Evolutionary conservation across 805 yeast species (phyloP), one percentile per base, ranked within the genome.

Genomic region (Candida hispaniensis): DNA sequence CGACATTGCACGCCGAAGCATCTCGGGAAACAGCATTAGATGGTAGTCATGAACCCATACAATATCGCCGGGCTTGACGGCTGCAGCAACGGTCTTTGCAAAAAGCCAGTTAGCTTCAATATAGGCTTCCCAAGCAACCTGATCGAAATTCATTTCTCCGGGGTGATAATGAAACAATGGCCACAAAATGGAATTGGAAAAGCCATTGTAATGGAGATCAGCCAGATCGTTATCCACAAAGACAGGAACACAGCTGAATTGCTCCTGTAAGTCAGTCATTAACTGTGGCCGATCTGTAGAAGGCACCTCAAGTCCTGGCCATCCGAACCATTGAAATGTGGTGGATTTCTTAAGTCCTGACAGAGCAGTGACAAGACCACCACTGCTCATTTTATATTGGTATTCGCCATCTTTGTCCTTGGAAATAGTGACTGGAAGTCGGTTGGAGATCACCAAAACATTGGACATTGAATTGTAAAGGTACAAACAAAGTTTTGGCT

Each of bases 21-120:
- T 72, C 43, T 79, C 80, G 0, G 99, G 99, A 33, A 91, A 66
- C 14, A 91, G 60, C 99, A 91, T 91, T 50, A 91, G 65, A 58
- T 91, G 98, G 58, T 91, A 91, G 58, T 91, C 99, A 56, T 91
- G 98, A 24, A 91, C 88, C 99, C 99, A 91, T 10, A 93, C 78
- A 47, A 85, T 61, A 53, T 91, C 99, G 39, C 79, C 75, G 43
- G 83, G 93, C 18, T 73, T 64, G 23, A 80, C 76, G 47, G 73
- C 72, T 13, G 67, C 59, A 7, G 81, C 73, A 40, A 91, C 74
- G 24, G 69, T 77, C 22, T 71, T 63, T 8, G 94, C 91, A 61
- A 91, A 91, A 41, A 70, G 63, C 40, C 75, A 61, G 54, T 91
- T 91, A 5, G 97, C 97, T 54, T 83, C 91, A 39, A 83, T 79